Evolutionary conservation across 2,329 filamentous ascomycete genomes (phyloP).

Genomic region (Ceratocystis diversiconidia): DNA sequence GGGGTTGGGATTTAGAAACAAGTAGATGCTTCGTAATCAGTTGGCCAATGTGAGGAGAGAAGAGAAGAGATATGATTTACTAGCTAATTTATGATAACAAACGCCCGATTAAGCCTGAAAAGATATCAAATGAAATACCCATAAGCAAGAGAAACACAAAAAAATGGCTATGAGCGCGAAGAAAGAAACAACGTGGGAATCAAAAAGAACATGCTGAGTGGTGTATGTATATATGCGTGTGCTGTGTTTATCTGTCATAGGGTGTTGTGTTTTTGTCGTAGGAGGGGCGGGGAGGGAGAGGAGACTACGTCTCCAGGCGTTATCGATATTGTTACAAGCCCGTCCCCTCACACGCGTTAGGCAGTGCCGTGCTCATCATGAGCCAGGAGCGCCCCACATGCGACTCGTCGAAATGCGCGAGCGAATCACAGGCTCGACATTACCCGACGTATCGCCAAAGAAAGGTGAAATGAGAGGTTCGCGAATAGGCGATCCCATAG

Average conservation of each 20-base stretch:
- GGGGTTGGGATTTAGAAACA: too few species aligned
- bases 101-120: not conserved
- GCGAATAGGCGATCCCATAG: slow-evolving; percentile 14
- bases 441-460: not conserved
- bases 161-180: not conserved
- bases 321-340: not conserved
- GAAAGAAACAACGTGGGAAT: not conserved
- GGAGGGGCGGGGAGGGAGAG: not conserved
- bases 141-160: not conserved
- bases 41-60: not conserved
- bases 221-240: slow-evolving; percentile 1
- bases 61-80: slow-evolving; percentile 4
- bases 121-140: not conserved
- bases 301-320: not conserved
- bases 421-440: slow-evolving; percentile 4
- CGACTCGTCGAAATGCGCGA: slow-evolving; percentile 15
- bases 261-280: not conserved
- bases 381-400: slow-evolving; percentile 9
- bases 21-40: not conserved
- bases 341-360: not conserved
- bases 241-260: not conserved
- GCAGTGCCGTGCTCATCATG: not conserved
- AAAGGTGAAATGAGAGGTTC: slow-evolving; percentile 9
- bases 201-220: slow-evolving; percentile 1
- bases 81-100: not conserved